Base-by-base conservation (phyloP, 192 early-diverging fungal genomes). In the Spizellomyces sp. region DNA sequence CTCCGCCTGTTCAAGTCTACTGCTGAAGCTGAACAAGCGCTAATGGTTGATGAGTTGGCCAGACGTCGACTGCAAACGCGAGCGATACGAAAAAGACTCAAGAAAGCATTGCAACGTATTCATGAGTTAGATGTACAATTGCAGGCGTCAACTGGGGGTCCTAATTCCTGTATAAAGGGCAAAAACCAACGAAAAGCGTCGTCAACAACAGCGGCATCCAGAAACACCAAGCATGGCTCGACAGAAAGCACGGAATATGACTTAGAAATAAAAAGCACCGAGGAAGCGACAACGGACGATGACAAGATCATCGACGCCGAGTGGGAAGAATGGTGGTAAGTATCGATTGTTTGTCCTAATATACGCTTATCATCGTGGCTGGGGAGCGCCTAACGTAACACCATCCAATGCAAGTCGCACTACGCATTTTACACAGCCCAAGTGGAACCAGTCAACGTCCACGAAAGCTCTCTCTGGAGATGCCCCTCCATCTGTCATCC, bases 251-350 rank as follows among this genome's bases (percentile, higher is more conserved):
- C 36, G 57, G 63, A 64, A 63, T 36, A 36, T 36, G 27, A 36
- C 1, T 36, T 36, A 36, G 27, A 36, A 36, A 36, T 36, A 63
- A 62, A 54, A 10, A 9, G 46, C 1, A 4, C 46, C 21, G 48
- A 14, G n/a, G 44, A 46, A n/a, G 12, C 21, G 44, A 64, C n/a
- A 45, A 22, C 10, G n/a, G 63, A 64, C 44, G 63, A n/a, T n/a
- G 63, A 64, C 27, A 45, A 64, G 4, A 8, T 36, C n/a, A 60
- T 64, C 42, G 73, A 80, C 54, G 54, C 22, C 9, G 80, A 73
- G 44, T 75, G 76, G 80, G 76, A 77, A 52, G 62, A 69, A 15
- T 80, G 79, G 79, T 77, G 79, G 75, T 77, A 61, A 64, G 75
- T 36, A 41, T 22, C 45, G 21, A 14, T 15, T 3, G 3, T 36